Evolutionary conservation across 208 protist species (phyloP), one percentile per base, ranked within the genome.

Genomic region (Acanthamoeba sp.): DNA sequence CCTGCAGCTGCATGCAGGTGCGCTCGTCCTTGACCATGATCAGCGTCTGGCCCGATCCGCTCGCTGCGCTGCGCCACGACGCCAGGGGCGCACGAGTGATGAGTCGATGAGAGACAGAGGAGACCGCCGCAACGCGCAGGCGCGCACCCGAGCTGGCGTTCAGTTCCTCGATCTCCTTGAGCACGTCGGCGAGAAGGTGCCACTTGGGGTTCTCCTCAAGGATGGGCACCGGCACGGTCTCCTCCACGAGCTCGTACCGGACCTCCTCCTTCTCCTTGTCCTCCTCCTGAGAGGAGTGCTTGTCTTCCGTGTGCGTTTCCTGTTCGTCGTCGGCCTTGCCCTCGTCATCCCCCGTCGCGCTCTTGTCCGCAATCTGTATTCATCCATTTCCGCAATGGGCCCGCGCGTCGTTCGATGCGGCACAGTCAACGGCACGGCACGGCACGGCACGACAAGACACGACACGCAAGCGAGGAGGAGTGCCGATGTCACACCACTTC

Each of bases 151-250:
- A 16, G 0, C 38, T 42, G 27, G 16, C 16, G 9, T 7, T 93
- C 20, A 40, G 18, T 0, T 16, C 20, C 24, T 94, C 69, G 34
- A 94, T 94, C 29, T 94, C 90, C 14, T 84, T 38, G 32, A 94
- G 69, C 45, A 94, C 69, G 3, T 94, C 90, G 14, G 69, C 24
- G 22, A 94, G 69, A 4, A 94, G 50, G 22, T 94, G 69, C 90
- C 90, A 94, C 90, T 94, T 94, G 48, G 90, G 59, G 16, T 94
- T 94, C 45, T 80, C 69, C 40, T 94, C 90, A 29, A 94, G 73
- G 27, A 87, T 59, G 45, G 78, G 78, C 78, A 59, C 42, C 32
- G 57, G 78, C 45, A 87, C 78, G 45, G 78, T 87, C 48, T 87
- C 78, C 48, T 87, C 78, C 0, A 91, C 85, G n/a, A 73, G 14